These are phyloP conservation scores for Uronychia binucleata DNA, from an alignment of 73 alveolate species.

Conservation along the genomic window DNA sequence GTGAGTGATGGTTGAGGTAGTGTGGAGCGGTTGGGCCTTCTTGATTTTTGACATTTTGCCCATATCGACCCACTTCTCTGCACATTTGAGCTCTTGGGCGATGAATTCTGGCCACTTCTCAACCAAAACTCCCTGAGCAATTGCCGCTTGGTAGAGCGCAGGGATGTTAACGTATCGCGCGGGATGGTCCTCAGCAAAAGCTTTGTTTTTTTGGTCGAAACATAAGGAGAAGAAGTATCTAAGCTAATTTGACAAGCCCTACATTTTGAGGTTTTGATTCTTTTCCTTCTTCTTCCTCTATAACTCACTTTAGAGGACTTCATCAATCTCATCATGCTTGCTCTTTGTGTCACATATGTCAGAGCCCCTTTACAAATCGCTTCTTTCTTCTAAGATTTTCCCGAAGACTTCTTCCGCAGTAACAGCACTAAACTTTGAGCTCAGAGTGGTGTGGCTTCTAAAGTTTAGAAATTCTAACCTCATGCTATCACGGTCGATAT, in stretches of 20 bases:
- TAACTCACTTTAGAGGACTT: neutral
- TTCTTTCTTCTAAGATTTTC: neutral
- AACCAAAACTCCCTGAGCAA: neutral
- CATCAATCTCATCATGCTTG: neutral
- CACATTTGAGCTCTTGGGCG: neutral
- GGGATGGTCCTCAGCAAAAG: neutral
- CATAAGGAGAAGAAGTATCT: neutral
- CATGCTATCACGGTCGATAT: neutral
- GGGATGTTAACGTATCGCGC: conserved; percentile 1
- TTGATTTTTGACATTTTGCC: too few relatives aligned
- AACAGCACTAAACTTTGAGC: neutral
- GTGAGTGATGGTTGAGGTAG: too few relatives aligned
- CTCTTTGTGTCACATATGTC: neutral
- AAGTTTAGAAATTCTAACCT: neutral
- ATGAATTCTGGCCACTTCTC: neutral
- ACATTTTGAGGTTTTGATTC: neutral
- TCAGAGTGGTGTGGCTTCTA: neutral
- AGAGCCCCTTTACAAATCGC: neutral
- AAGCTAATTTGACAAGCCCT: neutral
- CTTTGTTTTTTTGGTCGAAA: neutral
- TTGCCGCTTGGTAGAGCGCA: neutral
- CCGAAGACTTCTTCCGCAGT: neutral
- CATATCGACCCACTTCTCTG: conserved; percentile 7
- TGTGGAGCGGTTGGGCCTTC: too few relatives aligned
- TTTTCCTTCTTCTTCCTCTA: neutral